Conservation (phyloP, 2,329 filamentous ascomycete genomes). For the Phialocephala subalpina region DNA sequence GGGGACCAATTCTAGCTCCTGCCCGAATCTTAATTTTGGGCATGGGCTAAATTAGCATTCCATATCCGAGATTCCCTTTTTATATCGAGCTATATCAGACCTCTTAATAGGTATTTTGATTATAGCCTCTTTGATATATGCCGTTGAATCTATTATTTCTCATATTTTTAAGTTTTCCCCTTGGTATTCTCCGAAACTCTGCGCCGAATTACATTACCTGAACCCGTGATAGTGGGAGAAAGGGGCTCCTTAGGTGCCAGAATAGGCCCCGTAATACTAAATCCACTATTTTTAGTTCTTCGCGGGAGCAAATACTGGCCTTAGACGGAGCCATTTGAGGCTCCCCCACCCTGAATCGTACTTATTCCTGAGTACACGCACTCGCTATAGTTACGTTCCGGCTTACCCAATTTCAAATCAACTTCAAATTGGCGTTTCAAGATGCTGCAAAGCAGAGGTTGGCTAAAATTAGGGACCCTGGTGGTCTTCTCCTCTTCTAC, state of each 20-base stretch:
- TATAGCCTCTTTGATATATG: no score
- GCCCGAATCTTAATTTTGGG: no score
- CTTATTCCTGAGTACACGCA: constrained; percentile 2
- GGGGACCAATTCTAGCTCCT: not conserved
- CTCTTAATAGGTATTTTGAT: not conserved
- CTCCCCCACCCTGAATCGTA: constrained; percentile 1
- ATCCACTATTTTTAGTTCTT: constrained; percentile 3
- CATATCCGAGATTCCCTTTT: no score
- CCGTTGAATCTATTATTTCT: no score
- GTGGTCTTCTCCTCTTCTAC: not conserved
- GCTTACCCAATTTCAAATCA: not conserved
- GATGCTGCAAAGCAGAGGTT: not conserved
- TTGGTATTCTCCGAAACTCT: no score
- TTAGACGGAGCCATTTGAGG: constrained; percentile 3
- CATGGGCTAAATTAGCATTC: no score
- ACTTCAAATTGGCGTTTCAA: not conserved
- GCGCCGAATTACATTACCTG: no score
- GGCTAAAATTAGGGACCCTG: not conserved
- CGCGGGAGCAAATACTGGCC: not conserved
- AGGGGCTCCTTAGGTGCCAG: not conserved
- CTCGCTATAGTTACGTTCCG: not conserved
- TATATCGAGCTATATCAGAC: no score
- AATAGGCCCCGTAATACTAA: not conserved
- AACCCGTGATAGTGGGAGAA: no score
- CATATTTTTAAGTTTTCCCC: no score